Evolutionary conservation across 768 basidiomycete species (phyloP).

Genomic region (Calocybe gangraenosa): DNA sequence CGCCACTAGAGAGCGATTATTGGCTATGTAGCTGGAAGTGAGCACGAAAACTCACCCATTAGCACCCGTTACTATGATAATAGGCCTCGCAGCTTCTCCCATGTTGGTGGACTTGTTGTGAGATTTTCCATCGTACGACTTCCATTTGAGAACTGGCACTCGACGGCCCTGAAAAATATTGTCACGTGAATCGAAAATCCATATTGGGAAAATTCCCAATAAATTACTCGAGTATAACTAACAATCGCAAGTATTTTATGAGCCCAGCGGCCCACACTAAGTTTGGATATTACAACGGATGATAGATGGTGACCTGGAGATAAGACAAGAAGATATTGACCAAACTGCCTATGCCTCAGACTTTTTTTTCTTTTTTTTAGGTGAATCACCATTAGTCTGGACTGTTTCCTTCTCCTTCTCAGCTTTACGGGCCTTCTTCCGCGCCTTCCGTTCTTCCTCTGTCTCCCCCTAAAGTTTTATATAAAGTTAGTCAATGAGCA

Average conservation of each 20-base stretch:
- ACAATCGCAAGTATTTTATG: no score
- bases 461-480: slow-evolving; percentile 67
- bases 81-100: slow-evolving; percentile 31
- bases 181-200: no score
- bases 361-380: slow-evolving; percentile 63
- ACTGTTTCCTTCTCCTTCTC: slow-evolving; percentile 61
- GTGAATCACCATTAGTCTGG: slow-evolving; percentile 36
- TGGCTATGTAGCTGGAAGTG: background rate
- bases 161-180: no score
- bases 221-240: no score
- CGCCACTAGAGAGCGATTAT: slow-evolving; percentile 49
- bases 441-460: slow-evolving; percentile 79
- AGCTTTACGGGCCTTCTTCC: slow-evolving; percentile 73
- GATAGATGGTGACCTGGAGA: background rate
- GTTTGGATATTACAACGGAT: no score
- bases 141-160: no score
- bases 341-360: slow-evolving; percentile 30
- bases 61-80: slow-evolving; percentile 68
- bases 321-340: slow-evolving; percentile 15
- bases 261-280: no score
- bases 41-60: slow-evolving; percentile 41
- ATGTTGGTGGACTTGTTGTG: slow-evolving; percentile 17
- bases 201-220: no score
- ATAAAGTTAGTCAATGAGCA: slow-evolving; percentile 8
- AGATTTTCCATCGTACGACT: slow-evolving; percentile 17